These are phyloP conservation scores for Fraxinus paxiana DNA, from an alignment of 305 asterid species.

Conservation along the genomic window DNA sequence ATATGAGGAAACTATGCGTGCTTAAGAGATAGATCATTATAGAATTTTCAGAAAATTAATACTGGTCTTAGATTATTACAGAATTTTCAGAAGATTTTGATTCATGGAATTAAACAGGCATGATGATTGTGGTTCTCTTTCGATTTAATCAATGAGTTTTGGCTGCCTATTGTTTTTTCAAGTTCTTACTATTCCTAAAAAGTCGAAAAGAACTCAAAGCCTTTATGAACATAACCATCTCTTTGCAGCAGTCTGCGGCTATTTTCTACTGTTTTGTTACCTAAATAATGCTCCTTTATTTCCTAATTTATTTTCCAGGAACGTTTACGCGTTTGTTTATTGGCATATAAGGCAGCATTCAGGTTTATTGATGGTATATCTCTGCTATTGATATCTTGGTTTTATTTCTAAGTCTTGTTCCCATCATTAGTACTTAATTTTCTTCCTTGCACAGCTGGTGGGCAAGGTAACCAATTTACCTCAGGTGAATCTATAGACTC, in stretches of 20 bases:
- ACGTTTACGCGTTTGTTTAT: constrained; percentile 63
- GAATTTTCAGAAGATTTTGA: background rate
- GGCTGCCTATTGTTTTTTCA: constrained; percentile 1
- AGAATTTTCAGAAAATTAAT: background rate
- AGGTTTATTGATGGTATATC: constrained; percentile 72
- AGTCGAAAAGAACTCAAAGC: background rate
- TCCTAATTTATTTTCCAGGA: constrained; percentile 48
- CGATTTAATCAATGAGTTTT: background rate
- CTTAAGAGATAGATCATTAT: background rate
- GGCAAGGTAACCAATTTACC: constrained; percentile 29
- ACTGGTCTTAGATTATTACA: background rate
- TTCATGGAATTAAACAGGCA: background rate
- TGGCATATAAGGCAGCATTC: constrained; percentile 82
- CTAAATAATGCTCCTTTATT: constrained; percentile 22
- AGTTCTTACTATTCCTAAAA: background rate
- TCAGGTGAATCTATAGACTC: constrained; percentile 12
- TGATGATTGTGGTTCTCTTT: background rate
- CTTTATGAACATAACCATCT: background rate
- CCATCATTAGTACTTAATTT: constrained; percentile 2
- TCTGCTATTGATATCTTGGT: constrained; percentile 16
- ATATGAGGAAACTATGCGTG: background rate
- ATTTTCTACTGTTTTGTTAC: background rate
- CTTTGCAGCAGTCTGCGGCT: background rate
- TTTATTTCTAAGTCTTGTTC: background rate
- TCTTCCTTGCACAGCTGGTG: constrained; percentile 39